Conservation (phyloP, 805 yeast species). For the Lachancea fermentati region DNA sequence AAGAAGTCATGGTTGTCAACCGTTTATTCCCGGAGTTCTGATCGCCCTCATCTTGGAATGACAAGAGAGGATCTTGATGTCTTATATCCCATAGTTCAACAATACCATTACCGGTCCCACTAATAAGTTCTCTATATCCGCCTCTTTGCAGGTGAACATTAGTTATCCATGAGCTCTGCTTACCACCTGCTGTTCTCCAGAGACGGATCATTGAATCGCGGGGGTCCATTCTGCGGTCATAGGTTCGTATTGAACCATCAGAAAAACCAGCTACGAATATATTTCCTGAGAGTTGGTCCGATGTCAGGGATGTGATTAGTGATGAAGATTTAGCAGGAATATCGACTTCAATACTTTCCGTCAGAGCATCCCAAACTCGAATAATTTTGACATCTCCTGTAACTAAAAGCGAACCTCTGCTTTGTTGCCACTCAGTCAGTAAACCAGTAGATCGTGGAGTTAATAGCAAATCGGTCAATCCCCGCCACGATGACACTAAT, state of each 20-base stretch:
- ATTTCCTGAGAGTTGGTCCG: constrained; percentile 94
- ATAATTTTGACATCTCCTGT: constrained; percentile 94
- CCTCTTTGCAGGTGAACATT: constrained; percentile 96
- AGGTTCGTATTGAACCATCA: constrained; percentile 83
- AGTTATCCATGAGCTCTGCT: constrained; percentile 51
- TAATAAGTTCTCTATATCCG: constrained; percentile 81
- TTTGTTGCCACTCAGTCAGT: constrained; percentile 94
- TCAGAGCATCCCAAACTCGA: constrained; percentile 93
- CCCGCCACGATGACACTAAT: constrained; percentile 86
- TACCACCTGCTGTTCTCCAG: constrained; percentile 46
- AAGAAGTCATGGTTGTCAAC: constrained; percentile 45
- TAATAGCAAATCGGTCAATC: constrained; percentile 74
- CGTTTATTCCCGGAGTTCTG: constrained; percentile 25
- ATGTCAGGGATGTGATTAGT: constrained; percentile 81
- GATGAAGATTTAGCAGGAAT: constrained; percentile 89
- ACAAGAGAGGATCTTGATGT: constrained; percentile 58
- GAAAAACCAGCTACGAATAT: constrained; percentile 87
- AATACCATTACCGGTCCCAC: constrained; percentile 77
- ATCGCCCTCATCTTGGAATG: constrained; percentile 48
- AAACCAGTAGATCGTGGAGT: constrained; percentile 80
- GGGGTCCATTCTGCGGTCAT: constrained; percentile 81
- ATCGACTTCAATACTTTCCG: constrained; percentile 80
- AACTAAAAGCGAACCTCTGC: constrained; percentile 81
- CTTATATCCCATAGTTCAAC: constrained; percentile 92
- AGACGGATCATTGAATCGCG: constrained; percentile 78